phyloP scores from a whole-genome alignment of 2,329 filamentous ascomycete species.

The Penicillium occitanis region DNA sequence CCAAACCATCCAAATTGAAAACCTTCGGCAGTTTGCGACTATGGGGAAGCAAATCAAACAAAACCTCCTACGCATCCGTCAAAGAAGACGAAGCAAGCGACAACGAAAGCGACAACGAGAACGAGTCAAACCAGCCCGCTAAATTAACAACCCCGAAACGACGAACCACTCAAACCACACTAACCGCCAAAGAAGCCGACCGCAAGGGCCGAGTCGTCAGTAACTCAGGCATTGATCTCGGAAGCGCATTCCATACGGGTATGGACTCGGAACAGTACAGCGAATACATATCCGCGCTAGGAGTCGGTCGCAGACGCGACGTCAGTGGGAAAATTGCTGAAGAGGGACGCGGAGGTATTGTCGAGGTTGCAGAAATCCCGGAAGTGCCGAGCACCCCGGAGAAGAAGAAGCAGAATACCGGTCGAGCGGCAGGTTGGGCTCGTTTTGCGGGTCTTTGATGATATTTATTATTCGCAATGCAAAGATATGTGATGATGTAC shows the following conservation, averaged over 20 bases:
- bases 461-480: not conserved
- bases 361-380: conserved; percentile 20
- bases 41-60: conserved; percentile 36
- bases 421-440: conserved; percentile 48
- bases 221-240: conserved; percentile 43
- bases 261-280: conserved; percentile 40
- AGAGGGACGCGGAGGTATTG: conserved; percentile 41
- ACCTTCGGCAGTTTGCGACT: conserved; percentile 30
- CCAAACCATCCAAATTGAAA: conserved; percentile 27
- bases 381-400: conserved; percentile 15
- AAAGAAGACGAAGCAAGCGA: conserved; percentile 28
- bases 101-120: conserved; percentile 27
- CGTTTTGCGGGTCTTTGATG: conserved; percentile 46
- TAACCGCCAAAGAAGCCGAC: conserved; percentile 31
- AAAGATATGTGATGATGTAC: not conserved
- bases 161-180: conserved; percentile 7
- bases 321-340: conserved; percentile 50
- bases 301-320: conserved; percentile 46
- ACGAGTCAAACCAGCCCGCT: conserved; percentile 9
- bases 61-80: conserved; percentile 37
- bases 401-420: conserved; percentile 22
- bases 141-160: conserved; percentile 15
- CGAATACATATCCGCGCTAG: conserved; percentile 44
- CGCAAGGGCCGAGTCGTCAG: conserved; percentile 47
- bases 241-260: conserved; percentile 26